Conservation (phyloP, 352 stramenopile species). For the Aphanomyces cochlioides region DNA sequence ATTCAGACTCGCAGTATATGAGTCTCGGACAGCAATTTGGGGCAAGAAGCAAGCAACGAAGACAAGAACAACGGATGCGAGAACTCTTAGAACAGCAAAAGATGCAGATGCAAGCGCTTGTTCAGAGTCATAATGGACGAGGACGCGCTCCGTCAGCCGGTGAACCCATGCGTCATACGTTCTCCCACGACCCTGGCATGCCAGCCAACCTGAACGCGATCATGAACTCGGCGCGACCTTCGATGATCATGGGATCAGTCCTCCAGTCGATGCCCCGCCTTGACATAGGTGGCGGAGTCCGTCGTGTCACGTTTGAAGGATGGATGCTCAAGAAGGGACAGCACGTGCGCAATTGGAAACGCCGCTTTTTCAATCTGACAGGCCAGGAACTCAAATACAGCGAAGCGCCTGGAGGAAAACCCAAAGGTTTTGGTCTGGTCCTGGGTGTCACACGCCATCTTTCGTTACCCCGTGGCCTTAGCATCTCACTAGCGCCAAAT, state of each 20-base stretch:
- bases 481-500: constrained; percentile 17
- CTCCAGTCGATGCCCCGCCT: constrained; percentile 13
- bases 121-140: not conserved
- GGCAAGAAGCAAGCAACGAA: constrained; percentile 10
- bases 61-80: constrained; percentile 14
- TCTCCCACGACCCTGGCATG: not conserved
- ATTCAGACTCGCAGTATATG: constrained; percentile 17
- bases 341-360: constrained; percentile 72
- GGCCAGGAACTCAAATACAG: constrained; percentile 30
- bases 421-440: constrained; percentile 21
- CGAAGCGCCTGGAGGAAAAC: not conserved
- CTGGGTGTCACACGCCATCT: constrained; percentile 4
- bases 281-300: not conserved
- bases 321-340: constrained; percentile 63
- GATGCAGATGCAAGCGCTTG: not conserved
- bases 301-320: constrained; percentile 38
- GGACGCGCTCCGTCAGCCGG: not conserved
- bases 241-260: constrained; percentile 21
- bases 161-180: not conserved
- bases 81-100: constrained; percentile 12
- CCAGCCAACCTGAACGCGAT: not conserved
- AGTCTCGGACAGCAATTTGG: constrained; percentile 26
- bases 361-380: constrained; percentile 41
- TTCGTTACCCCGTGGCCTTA: not conserved
- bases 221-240: constrained; percentile 12